phyloP scores from a whole-genome alignment of 2,329 filamentous ascomycete species.

The Trichoderma breve region DNA sequence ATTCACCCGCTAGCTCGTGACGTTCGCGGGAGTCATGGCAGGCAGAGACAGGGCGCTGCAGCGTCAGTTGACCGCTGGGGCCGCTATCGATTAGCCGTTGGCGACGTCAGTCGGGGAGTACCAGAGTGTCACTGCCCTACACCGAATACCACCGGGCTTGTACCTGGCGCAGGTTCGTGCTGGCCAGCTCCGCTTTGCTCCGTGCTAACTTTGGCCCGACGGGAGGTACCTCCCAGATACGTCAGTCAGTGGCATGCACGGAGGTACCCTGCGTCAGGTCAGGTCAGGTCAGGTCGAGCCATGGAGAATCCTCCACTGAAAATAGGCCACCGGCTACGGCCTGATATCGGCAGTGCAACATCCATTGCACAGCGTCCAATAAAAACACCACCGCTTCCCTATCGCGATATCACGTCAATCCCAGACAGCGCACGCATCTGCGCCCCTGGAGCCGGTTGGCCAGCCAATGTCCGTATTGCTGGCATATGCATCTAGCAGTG shows the following conservation, averaged over 20 bases:
- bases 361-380: background rate
- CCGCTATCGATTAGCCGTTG: constrained; percentile 18
- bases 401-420: background rate
- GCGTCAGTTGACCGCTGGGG: constrained; percentile 21
- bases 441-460: constrained; percentile 13
- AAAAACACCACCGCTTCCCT: constrained; percentile 1
- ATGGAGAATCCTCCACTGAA: background rate
- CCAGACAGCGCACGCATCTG: constrained; percentile 15
- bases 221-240: background rate
- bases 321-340: background rate
- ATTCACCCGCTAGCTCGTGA: constrained; percentile 22
- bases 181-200: background rate
- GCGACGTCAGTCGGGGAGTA: constrained; percentile 11
- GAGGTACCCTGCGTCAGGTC: background rate
- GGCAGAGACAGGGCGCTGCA: constrained; percentile 13
- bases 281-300: background rate
- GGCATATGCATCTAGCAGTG: constrained; percentile 16
- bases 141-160: constrained; percentile 6
- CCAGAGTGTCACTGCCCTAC: constrained; percentile 4
- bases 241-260: background rate
- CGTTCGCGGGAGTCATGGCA: constrained; percentile 20
- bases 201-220: background rate
- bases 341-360: constrained; percentile 6
- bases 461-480: constrained; percentile 14
- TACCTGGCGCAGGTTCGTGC: background rate